Conservation (phyloP, 192 early-diverging fungal species). For the Fimicolochytrium jonesii region DNA sequence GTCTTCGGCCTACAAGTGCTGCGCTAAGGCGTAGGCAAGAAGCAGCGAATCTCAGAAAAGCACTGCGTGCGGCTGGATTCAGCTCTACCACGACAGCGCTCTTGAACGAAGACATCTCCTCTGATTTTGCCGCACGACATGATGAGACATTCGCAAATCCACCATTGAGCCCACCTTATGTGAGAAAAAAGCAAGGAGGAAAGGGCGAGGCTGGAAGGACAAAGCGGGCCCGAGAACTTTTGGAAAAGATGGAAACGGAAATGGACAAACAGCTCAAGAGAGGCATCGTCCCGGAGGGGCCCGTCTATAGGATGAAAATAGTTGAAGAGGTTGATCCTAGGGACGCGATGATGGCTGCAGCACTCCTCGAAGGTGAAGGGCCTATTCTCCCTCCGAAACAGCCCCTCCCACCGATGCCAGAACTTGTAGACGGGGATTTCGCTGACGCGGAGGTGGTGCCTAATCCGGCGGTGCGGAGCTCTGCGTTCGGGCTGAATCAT, state of each 20-base stretch:
- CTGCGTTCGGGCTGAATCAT: too few species aligned
- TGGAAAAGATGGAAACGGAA: constrained; percentile 22
- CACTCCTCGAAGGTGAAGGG: too few species aligned
- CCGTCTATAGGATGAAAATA: neutral
- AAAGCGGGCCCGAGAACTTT: constrained; percentile 4
- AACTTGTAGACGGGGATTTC: too few species aligned
- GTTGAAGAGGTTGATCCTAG: too few species aligned
- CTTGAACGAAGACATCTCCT: constrained; percentile 19
- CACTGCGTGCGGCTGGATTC: constrained; percentile 4
- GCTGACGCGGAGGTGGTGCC: too few species aligned
- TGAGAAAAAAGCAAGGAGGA: too few species aligned
- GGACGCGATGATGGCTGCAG: too few species aligned
- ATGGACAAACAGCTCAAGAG: constrained; percentile 9
- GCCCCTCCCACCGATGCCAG: too few species aligned
- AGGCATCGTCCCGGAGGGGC: neutral
- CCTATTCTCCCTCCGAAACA: too few species aligned
- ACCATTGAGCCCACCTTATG: constrained; percentile 18
- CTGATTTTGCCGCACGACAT: constrained; percentile 16
- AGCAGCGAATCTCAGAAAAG: neutral
- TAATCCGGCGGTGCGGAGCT: too few species aligned
- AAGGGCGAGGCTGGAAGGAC: constrained; percentile 3
- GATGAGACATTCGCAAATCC: constrained; percentile 19
- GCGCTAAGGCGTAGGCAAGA: neutral
- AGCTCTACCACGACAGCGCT: constrained; percentile 9
- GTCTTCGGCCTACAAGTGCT: constrained; percentile 14